Evolutionary conservation across 2,329 filamentous ascomycete genomes (phyloP).

Genomic region (Cercospora zeae-maydis): DNA sequence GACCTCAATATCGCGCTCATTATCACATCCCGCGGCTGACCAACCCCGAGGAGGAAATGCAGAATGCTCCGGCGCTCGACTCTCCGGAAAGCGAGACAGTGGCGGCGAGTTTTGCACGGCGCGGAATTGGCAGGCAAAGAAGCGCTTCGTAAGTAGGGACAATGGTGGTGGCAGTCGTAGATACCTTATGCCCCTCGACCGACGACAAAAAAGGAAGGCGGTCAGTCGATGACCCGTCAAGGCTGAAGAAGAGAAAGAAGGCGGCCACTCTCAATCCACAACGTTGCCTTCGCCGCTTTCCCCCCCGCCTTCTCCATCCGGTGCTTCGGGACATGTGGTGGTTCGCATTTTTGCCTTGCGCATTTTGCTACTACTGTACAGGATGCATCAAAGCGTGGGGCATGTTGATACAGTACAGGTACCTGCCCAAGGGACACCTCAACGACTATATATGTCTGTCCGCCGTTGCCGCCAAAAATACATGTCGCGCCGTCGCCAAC

Average conservation of each 20-base stretch:
- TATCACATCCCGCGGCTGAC: background rate
- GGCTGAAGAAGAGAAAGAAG: no score
- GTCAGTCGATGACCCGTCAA: no score
- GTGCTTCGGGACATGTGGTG: no score
- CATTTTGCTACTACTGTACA: no score
- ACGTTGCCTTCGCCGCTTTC: background rate
- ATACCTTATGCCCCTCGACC: no score
- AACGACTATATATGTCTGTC: background rate
- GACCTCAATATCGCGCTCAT: constrained; percentile 11
- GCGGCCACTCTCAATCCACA: background rate
- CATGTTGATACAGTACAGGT: no score
- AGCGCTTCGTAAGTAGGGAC: no score
- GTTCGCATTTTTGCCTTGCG: background rate
- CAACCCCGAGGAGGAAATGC: background rate
- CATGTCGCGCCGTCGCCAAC: no score
- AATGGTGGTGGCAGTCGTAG: background rate
- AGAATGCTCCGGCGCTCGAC: background rate
- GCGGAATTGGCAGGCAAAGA: no score
- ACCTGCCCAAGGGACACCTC: background rate
- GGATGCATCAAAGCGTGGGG: no score
- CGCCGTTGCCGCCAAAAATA: background rate
- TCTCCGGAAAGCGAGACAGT: background rate
- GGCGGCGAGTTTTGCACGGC: background rate
- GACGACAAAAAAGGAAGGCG: no score
- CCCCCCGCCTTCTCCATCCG: background rate